Percentiles rank a stretch among this genome's conserved stretches.
These are phyloP conservation scores for Cercospora sp. DNA, from an alignment of 2,329 filamentous ascomycete species.

Conservation along the genomic window DNA sequence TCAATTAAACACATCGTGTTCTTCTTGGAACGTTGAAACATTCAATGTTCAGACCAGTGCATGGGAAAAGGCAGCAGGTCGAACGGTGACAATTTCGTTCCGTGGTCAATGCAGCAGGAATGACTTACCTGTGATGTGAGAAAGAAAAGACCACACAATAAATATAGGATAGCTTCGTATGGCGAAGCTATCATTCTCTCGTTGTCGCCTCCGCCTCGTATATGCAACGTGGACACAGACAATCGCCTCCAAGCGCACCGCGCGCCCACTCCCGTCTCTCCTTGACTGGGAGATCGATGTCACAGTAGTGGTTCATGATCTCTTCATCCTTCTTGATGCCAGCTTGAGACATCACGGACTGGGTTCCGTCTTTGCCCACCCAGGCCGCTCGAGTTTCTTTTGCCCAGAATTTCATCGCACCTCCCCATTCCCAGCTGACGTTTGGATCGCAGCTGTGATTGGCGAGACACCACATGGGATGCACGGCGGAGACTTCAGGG, in stretches of 20 bases:
- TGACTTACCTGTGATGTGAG: background rate
- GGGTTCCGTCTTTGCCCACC: slow-evolving; percentile 37
- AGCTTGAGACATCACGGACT: slow-evolving; percentile 29
- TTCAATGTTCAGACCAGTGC: slow-evolving; percentile 18
- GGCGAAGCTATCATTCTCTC: background rate
- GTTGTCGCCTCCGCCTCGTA: slow-evolving; percentile 41
- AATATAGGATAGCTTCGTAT: background rate
- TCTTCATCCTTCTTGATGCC: slow-evolving; percentile 79
- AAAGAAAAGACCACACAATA: no score
- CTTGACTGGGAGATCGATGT: slow-evolving; percentile 73
- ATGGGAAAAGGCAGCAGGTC: slow-evolving; percentile 13
- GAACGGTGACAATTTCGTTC: slow-evolving; percentile 27
- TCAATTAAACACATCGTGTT: slow-evolving; percentile 26
- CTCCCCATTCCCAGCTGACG: slow-evolving; percentile 90
- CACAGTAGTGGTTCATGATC: slow-evolving; percentile 92
- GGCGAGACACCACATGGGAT: slow-evolving; percentile 93
- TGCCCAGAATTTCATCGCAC: slow-evolving; percentile 70
- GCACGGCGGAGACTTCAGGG: slow-evolving; percentile 88
- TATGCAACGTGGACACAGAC: slow-evolving; percentile 80
- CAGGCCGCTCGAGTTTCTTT: slow-evolving; percentile 60
- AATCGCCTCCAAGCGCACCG: slow-evolving; percentile 84
- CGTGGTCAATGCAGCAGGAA: background rate
- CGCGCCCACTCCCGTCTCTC: slow-evolving; percentile 85
- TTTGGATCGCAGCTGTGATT: slow-evolving; percentile 97
- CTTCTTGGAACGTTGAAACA: slow-evolving; percentile 25